Evolutionary conservation across 495 filamentous ascomycete species (phyloP).

Genomic region (Lepidopterella palustris): DNA sequence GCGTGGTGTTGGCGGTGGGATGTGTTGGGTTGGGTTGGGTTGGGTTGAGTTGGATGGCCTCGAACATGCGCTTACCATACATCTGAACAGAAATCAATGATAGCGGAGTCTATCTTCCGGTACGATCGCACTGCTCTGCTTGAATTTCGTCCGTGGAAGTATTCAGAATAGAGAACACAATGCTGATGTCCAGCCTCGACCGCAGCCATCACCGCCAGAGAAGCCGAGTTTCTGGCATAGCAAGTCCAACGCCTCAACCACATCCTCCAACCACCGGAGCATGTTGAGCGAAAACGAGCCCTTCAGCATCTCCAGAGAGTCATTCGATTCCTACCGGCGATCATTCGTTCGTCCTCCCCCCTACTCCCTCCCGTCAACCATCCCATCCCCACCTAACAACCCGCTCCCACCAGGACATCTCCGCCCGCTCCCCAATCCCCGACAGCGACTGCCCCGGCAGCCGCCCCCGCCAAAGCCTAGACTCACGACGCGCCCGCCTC

Average conservation of each 20-base stretch:
- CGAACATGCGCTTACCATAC: slow-evolving; percentile 16
- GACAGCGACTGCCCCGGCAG: slow-evolving; percentile 39
- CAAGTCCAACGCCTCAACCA: slow-evolving; percentile 58
- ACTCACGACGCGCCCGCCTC: slow-evolving; percentile 54
- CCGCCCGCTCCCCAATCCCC: slow-evolving; percentile 73
- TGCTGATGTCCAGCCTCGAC: slow-evolving; percentile 24
- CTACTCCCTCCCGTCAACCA: slow-evolving; percentile 9
- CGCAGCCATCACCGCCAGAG: slow-evolving; percentile 85
- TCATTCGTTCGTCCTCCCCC: slow-evolving; percentile 68
- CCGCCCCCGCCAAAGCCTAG: slow-evolving; percentile 68
- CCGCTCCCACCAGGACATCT: slow-evolving; percentile 65
- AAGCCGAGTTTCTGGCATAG: slow-evolving; percentile 69
- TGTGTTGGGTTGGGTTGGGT: too few species aligned
- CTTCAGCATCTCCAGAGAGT: slow-evolving; percentile 95
- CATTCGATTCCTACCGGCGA: slow-evolving; percentile 93
- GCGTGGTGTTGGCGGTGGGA: too few species aligned
- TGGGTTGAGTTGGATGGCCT: not conserved
- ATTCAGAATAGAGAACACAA: not conserved
- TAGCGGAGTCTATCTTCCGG: slow-evolving; percentile 92
- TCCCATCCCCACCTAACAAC: slow-evolving; percentile 16
- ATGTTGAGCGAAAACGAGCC: slow-evolving; percentile 74
- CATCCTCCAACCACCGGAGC: slow-evolving; percentile 58
- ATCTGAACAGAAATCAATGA: slow-evolving; percentile 92
- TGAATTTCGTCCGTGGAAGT: slow-evolving; percentile 2
- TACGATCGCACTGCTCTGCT: slow-evolving; percentile 38